Evolutionary conservation across 176 grass and related monocot species (phyloP), one percentile per base, ranked within the genome.

Genomic region (Pharus latifolius): DNA sequence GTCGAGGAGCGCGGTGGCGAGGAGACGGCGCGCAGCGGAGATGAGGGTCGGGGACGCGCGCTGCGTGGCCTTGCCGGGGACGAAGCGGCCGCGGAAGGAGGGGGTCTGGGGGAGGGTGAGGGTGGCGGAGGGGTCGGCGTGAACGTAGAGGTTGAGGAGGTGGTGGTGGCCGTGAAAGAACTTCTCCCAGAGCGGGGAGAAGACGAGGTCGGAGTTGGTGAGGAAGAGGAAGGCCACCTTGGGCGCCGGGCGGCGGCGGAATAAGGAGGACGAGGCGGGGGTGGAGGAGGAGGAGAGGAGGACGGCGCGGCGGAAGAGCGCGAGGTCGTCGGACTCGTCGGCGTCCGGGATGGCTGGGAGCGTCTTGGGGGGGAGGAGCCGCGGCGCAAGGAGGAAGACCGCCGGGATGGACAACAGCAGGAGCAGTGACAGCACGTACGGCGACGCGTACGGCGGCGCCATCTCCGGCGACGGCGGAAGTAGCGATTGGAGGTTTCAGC

Each of bases 221-320:
- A 98, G 89, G 69, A 98, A 98, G 31, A 98, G 78, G 75, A 98
- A 98, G 1, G 94, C 94, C 65, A 98, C 88, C 86, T 98, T 98
- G 18, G 83, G 66, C 3, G 43, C 48, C 6, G 43, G 61, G 25
- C 50, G 77, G 17, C 67, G 69, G 18, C 56, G 74, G 23, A 83
- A 71, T 16, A 62, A 43, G 25, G 55, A 51, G 6, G 24, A 17
- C 4, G 46, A 12, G 20, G 49, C 3, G 25, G 49, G 14, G 16
- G 29, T 45, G 11, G 7, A 3, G 37, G 27, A 30, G 26, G 89
- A 63, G 9, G 89, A 83, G 30, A 76, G 74, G 58, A 91, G 84
- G 28, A 88, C 91, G 40, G 95, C 90, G 67, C 95, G 95, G 58
- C 95, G 95, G 87, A 99, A 99, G 51, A 94, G 95, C 0, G 95